Evolutionary conservation across 164 flowering plant species (phyloP), one percentile per base, ranked within the genome.

Genomic region (Nymphaea colorata): DNA sequence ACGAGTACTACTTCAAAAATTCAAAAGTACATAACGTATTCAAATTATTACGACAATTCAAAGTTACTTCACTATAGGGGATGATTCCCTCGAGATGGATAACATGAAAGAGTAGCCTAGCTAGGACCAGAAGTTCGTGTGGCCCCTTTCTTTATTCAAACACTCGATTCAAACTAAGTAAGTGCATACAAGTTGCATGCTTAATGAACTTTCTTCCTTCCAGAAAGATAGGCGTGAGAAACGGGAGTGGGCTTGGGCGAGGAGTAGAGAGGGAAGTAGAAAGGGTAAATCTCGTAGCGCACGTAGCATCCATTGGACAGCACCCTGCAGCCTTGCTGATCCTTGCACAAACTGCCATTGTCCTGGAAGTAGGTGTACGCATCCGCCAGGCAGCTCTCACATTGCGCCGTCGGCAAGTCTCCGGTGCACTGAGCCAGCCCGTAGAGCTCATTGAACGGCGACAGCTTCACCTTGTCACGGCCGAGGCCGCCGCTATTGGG

Each of bases 261-360:
- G 5, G 63, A 7, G 3, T 65, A 63, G 36, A 71, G 53, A 47
- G 69, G 73, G 69, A 71, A 67, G 69, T 44, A 71, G 74, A 71
- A 71, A 16, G 74, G 74, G 53, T 71, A 66, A 5, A 62, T 71
- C 74, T 71, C 74, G 25, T 66, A 71, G 41, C 69, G 65, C 15
- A 66, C 66, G 0, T 45, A 60, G 66, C 74, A 71, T 42, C 74
- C 66, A 59, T 69, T 71, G 59, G 62, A 71, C 14, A 66, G 59
- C 4, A 67, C 74, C 11, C 59, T 69, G 14, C 74, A 71, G 17
- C 74, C 69, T 15, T 51, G 51, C 36, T 41, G 61, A 42, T 51
- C 4, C 6, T 62, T 4, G 61, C 74, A 71, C 16, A 45, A 55
- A 44, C 41, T 44, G 0, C 59, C 59, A 16, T 16, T 16, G 59